These are phyloP conservation scores for Sporisorium iseilematis-ciliati DNA, from an alignment of 1,284 basidiomycete species.

Conservation along the genomic window DNA sequence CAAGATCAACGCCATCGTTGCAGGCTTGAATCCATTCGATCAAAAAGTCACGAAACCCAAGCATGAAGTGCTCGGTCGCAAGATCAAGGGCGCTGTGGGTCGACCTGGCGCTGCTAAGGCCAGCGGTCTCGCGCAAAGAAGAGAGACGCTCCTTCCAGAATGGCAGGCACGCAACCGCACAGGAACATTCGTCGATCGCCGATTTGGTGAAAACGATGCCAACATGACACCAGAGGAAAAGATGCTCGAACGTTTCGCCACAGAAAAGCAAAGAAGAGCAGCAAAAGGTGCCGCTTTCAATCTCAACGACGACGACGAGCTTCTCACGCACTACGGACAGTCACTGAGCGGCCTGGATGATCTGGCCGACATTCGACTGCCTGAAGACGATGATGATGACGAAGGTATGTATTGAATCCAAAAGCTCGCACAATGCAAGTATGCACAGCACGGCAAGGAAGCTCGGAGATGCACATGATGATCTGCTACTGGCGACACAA, in stretches of 20 bases:
- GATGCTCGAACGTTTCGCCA: conserved; percentile 96
- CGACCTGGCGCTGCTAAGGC: conserved; percentile 87
- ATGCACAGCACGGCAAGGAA: background rate
- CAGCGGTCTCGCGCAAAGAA: conserved; percentile 83
- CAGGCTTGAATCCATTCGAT: conserved; percentile 92
- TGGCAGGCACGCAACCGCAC: conserved; percentile 79
- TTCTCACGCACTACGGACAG: conserved; percentile 90
- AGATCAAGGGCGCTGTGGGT: conserved; percentile 84
- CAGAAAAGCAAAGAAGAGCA: conserved; percentile 73
- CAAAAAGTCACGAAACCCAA: conserved; percentile 74
- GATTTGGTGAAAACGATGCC: conserved; percentile 95
- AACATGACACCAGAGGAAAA: conserved; percentile 92
- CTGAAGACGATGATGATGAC: conserved; percentile 60
- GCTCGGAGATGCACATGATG: conserved; percentile 38
- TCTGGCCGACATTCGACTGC: conserved; percentile 77
- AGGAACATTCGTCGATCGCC: conserved; percentile 90
- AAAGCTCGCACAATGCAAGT: background rate
- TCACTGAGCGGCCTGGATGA: conserved; percentile 86
- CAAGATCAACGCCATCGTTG: conserved; percentile 86
- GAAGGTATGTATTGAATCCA: conserved; percentile 47
- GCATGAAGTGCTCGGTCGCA: conserved; percentile 89
- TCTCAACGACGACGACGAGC: conserved; percentile 76
- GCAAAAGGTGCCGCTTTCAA: conserved; percentile 88
- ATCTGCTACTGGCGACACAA: conserved; percentile 60
- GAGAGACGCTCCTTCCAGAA: conserved; percentile 85